Percentiles rank a stretch among this genome's conserved stretches.
These are phyloP conservation scores for Cutaneotrichosporon dermatis DNA, from an alignment of 1,284 basidiomycete species.

Conservation along the genomic window DNA sequence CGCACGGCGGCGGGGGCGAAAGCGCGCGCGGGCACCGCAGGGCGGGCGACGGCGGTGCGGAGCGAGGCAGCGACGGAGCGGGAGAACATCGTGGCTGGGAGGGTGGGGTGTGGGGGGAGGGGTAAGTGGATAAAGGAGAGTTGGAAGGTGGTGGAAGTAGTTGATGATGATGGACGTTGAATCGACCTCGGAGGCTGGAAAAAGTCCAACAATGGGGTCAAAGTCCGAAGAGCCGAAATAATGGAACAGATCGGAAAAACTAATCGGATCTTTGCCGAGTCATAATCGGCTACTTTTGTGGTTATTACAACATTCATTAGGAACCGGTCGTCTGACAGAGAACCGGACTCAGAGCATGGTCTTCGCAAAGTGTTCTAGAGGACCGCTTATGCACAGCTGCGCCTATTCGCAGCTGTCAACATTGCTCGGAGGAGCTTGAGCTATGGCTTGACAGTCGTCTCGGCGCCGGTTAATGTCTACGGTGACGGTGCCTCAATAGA, in stretches of 20 bases:
- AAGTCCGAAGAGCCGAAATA: constrained; percentile 6
- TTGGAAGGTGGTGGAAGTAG: constrained; percentile 3
- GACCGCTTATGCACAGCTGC: no score
- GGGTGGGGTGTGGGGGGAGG: not conserved
- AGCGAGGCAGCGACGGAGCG: constrained; percentile 16
- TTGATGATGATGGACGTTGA: no score
- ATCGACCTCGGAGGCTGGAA: not conserved
- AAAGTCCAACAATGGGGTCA: not conserved
- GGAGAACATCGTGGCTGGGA: constrained; percentile 12
- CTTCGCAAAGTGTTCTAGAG: no score
- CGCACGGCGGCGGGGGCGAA: constrained; percentile 9
- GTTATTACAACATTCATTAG: no score
- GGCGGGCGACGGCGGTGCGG: constrained; percentile 18
- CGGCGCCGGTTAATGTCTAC: constrained; percentile 60
- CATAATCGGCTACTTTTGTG: not conserved
- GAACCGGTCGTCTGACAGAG: no score
- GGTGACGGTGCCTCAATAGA: no score
- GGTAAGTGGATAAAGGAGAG: constrained; percentile 5
- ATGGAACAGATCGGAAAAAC: not conserved
- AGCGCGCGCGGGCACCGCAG: constrained; percentile 1
- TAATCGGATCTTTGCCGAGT: not conserved
- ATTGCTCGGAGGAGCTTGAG: no score
- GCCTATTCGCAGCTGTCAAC: no score
- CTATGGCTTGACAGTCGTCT: constrained; percentile 89
- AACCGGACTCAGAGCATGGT: no score